Percentiles rank a stretch among this genome's conserved stretches.
phyloP scores from a whole-genome alignment of 495 filamentous ascomycete species.

The Massariosphaeria phaeospora region DNA sequence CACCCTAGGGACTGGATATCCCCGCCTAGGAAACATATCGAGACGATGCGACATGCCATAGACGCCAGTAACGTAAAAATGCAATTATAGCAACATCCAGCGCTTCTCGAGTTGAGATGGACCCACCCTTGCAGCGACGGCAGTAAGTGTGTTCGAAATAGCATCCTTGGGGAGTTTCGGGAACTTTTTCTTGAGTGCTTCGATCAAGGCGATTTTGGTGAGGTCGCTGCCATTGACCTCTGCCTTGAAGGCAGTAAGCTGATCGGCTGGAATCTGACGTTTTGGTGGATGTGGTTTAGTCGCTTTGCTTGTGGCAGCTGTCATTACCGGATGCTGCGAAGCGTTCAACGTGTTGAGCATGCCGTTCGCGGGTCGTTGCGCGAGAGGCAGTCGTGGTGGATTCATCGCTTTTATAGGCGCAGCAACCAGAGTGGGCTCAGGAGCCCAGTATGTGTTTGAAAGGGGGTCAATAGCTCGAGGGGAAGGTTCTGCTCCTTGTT shows the following conservation, averaged over 20 bases:
- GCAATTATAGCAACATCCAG: slow-evolving; percentile 46
- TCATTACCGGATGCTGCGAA: background rate
- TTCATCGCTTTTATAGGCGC: slow-evolving; percentile 28
- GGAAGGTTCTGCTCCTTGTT: slow-evolving; percentile 36
- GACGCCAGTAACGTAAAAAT: background rate
- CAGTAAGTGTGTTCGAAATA: slow-evolving; percentile 66
- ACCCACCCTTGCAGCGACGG: slow-evolving; percentile 63
- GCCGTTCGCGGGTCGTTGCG: slow-evolving; percentile 21
- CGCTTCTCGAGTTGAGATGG: slow-evolving; percentile 59
- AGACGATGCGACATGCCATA: background rate
- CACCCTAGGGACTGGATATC: too few relatives aligned
- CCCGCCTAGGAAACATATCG: too few relatives aligned
- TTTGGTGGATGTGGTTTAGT: slow-evolving; percentile 35
- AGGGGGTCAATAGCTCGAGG: slow-evolving; percentile 74
- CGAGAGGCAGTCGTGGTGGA: slow-evolving; percentile 25
- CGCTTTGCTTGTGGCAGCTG: background rate
- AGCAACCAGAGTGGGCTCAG: slow-evolving; percentile 14
- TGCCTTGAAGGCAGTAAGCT: slow-evolving; percentile 67
- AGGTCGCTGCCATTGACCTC: slow-evolving; percentile 65
- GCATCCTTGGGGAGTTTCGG: slow-evolving; percentile 64
- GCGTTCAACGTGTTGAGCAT: slow-evolving; percentile 26
- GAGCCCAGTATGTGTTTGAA: slow-evolving; percentile 72
- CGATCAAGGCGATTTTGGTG: slow-evolving; percentile 70
- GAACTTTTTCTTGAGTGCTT: slow-evolving; percentile 71
- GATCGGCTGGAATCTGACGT: slow-evolving; percentile 54